Evolutionary conservation across 2,329 filamentous ascomycete species (phyloP), one percentile per base, ranked within the genome.

Genomic region (Cytospora piceae): DNA sequence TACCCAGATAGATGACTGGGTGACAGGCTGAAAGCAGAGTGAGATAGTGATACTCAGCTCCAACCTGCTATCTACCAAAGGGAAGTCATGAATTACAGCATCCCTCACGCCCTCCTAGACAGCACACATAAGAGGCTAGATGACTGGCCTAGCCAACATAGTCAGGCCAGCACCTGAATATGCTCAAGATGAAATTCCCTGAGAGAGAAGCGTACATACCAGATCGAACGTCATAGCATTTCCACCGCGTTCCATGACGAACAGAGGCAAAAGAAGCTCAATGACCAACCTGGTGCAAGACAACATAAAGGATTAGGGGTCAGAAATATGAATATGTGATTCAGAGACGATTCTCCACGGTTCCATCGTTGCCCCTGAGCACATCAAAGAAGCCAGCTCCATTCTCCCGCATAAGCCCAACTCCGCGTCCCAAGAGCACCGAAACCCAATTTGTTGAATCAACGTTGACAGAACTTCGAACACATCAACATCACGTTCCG

Each of bases 361-460:
- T 24, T 52, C 22, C 42, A 57, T 22, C 11, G 29, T 49, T 56
- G 17, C 22, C n/a, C 22, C 17, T 20, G 27, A 39, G 22, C 17
- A 56, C 55, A 11, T 51, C 37, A 42, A 22, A 37, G 54, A 56
- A 52, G 22, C 6, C 17, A n/a, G 53, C 54, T 51, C 20, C 34
- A 9, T 52, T 31, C 53, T 39, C 52, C 27, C 9, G 20, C 7
- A 24, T 17, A 29, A n/a, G 12, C 22, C 46, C 22, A 51, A 20
- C 46, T 54, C 60, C 22, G 14, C 24, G 34, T 34, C 53, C 37
- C 42, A 57, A 57, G 61, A 31, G 31, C 27, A 55, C 53, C 53
- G 17, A 39, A 51, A 51, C 22, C 42, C 27, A 46, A 52, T 29
- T n/a, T 22, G 20, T 20, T 29, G 27, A 20, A 31, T 22, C 46